Conservation (phyloP, 2,329 filamentous ascomycete species). For the Cercospora sojina region DNA sequence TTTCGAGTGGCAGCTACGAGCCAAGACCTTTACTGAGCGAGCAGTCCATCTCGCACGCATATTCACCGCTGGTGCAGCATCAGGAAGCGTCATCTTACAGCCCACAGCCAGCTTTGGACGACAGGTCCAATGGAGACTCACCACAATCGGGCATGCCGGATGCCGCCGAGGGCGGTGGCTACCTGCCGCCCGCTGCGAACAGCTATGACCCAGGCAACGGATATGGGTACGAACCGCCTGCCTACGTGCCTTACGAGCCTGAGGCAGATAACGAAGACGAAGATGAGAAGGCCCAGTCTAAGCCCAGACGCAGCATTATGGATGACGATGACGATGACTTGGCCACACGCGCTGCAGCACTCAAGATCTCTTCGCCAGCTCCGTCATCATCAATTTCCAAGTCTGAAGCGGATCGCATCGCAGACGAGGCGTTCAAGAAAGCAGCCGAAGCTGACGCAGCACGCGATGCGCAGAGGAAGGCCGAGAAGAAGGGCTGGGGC, state of each 20-base stretch:
- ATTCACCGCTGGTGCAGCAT: constrained; percentile 13
- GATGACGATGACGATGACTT: constrained; percentile 69
- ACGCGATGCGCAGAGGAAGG: constrained; percentile 50
- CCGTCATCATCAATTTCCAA: constrained; percentile 21
- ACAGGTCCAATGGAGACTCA: constrained; percentile 7
- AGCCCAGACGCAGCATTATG: constrained; percentile 72
- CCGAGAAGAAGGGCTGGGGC: constrained; percentile 54
- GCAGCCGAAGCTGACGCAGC: constrained; percentile 73
- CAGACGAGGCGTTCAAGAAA: constrained; percentile 80
- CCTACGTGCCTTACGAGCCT: constrained; percentile 51
- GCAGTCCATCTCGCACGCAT: constrained; percentile 26
- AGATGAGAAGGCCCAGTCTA: constrained; percentile 51
- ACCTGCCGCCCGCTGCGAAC: constrained; percentile 57
- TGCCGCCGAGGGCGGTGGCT: constrained; percentile 20
- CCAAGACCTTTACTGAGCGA: constrained; percentile 32
- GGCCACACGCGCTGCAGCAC: constrained; percentile 48
- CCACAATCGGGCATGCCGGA: constrained; percentile 4
- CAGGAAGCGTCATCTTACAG: constrained; percentile 6
- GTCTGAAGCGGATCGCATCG: constrained; percentile 63
- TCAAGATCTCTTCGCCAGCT: constrained; percentile 38
- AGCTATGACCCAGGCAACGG: constrained; percentile 56
- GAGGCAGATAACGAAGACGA: constrained; percentile 54
- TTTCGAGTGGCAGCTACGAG: constrained; percentile 34
- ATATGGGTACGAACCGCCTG: constrained; percentile 52
- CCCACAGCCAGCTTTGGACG: not conserved